These are phyloP conservation scores for Exophiala aquamarina DNA, from an alignment of 2,329 filamentous ascomycete genomes.

Conservation along the genomic window DNA sequence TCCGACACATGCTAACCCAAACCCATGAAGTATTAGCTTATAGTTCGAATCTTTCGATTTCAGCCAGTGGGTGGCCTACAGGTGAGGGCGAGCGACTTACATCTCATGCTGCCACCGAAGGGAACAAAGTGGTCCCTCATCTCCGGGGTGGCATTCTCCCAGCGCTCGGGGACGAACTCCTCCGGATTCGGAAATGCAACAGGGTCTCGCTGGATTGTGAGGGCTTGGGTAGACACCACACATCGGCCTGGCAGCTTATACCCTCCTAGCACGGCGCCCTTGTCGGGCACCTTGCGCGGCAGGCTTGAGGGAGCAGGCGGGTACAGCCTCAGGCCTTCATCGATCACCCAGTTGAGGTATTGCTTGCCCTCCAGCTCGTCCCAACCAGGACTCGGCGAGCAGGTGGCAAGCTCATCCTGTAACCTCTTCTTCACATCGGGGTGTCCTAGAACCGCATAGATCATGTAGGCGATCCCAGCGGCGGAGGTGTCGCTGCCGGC, in stretches of 20 bases:
- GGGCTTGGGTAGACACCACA: slow-evolving; percentile 22
- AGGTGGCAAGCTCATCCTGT: slow-evolving; percentile 2
- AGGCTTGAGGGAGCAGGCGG: slow-evolving; percentile 38
- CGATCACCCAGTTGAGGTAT: slow-evolving; percentile 39
- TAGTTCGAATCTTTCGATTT: too few species aligned
- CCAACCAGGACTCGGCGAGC: too few species aligned
- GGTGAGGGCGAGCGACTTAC: too few species aligned
- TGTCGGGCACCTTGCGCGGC: slow-evolving; percentile 37
- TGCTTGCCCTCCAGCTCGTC: background rate
- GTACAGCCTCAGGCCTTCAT: slow-evolving; percentile 43
- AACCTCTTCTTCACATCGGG: background rate
- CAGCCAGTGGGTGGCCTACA: too few species aligned
- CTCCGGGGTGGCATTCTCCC: slow-evolving; percentile 31
- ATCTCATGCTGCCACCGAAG: too few species aligned
- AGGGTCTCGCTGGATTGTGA: slow-evolving; percentile 17
- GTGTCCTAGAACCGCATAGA: slow-evolving; percentile 3
- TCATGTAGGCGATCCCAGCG: slow-evolving; percentile 2
- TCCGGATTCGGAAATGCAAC: slow-evolving; percentile 12
- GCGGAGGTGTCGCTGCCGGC: slow-evolving; percentile 7
- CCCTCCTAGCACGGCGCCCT: slow-evolving; percentile 33
- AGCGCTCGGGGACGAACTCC: slow-evolving; percentile 36
- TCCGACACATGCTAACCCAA: too few species aligned
- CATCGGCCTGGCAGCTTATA: slow-evolving; percentile 33
- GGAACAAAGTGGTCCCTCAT: slow-evolving; percentile 1
- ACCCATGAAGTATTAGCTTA: too few species aligned